A percentile compares a stretch with the other conserved stretches of the same genome.
phyloP scores from a whole-genome alignment of 768 basidiomycete genomes.

The Boletus sp. region DNA sequence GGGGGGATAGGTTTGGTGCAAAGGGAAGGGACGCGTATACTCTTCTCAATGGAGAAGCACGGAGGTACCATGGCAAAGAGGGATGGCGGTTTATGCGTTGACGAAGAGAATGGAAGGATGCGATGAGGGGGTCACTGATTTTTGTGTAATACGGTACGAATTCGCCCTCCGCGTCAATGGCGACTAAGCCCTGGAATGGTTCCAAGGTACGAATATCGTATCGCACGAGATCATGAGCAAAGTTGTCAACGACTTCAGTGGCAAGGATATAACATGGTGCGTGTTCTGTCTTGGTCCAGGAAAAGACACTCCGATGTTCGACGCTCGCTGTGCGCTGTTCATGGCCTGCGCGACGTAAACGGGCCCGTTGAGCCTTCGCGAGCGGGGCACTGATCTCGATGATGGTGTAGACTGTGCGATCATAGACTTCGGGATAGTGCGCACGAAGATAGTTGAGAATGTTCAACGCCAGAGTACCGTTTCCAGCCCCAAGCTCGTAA shows the following conservation, averaged over 20 bases:
- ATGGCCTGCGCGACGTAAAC: slow-evolving; percentile 47
- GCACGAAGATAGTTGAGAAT: slow-evolving; percentile 78
- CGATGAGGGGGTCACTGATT: slow-evolving; percentile 81
- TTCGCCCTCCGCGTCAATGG: slow-evolving; percentile 76
- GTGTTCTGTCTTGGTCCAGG: slow-evolving; percentile 71
- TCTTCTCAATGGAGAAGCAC: slow-evolving; percentile 56
- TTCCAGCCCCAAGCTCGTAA: slow-evolving; percentile 98
- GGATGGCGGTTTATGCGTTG: slow-evolving; percentile 54
- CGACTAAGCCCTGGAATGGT: slow-evolving; percentile 82
- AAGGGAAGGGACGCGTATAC: slow-evolving; percentile 77
- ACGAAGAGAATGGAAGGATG: slow-evolving; percentile 73
- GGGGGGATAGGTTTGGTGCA: slow-evolving; percentile 80
- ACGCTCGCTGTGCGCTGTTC: slow-evolving; percentile 53
- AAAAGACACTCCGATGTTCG: slow-evolving; percentile 78
- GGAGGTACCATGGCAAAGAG: slow-evolving; percentile 55
- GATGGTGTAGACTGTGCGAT: slow-evolving; percentile 88
- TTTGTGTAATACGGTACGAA: slow-evolving; percentile 81
- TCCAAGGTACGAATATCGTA: slow-evolving; percentile 78
- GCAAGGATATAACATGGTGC: slow-evolving; percentile 92
- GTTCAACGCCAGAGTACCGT: slow-evolving; percentile 90
- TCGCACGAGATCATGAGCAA: slow-evolving; percentile 92
- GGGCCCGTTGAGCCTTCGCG: slow-evolving; percentile 66
- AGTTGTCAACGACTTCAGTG: slow-evolving; percentile 98
- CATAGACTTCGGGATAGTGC: slow-evolving; percentile 88
- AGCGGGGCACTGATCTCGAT: slow-evolving; percentile 90